Evolutionary conservation across 495 filamentous ascomycete species (phyloP), one percentile per base, ranked within the genome.

Genomic region (Cercophora sp.): DNA sequence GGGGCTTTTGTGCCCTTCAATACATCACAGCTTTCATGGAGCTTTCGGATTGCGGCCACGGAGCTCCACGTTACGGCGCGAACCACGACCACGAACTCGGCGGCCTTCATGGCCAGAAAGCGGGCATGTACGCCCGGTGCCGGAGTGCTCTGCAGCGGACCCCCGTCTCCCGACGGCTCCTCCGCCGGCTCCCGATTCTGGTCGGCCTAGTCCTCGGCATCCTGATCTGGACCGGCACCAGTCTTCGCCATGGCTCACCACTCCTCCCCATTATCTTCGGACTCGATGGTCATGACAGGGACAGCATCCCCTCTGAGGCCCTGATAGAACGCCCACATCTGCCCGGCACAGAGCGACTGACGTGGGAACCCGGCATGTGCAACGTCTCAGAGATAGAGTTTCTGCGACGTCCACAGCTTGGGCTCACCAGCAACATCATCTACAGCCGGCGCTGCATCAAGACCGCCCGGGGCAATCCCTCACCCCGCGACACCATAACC

Each of bases 371-470:
- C 8, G 55, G 54, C 46, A 42, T 51, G 37, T 60, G 51, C 39
- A 22, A 34, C 37, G 46, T 40, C 9, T 27, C 55, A 3, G 60
- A 64, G 32, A 32, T 67, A 18, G 54, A 59, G 3, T 58, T 56
- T 41, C 57, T 70, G 34, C 64, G 56, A 13, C 37, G 48, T 13
- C 36, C 46, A 8, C 46, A 66, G 13, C 57, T 73, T 8, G 58
- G 46, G 32, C 48, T 75, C 20, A 68, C 64, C 27, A 59, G 66
- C 24, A 70, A 56, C 18, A 66, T 75, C 37, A 44, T 62, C 44
- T 73, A 72, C 60, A 56, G 55, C 5, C 68, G 70, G 6, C 66
- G 68, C 25, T 71, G 70, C 39, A 62, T 75, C 46, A 61, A 61
- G 25, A 68, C 70, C 1, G 13, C 62, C 20, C 55, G 51, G 19